Conservation (phyloP, 495 filamentous ascomycete species). For the Bryoglossum gracile region DNA sequence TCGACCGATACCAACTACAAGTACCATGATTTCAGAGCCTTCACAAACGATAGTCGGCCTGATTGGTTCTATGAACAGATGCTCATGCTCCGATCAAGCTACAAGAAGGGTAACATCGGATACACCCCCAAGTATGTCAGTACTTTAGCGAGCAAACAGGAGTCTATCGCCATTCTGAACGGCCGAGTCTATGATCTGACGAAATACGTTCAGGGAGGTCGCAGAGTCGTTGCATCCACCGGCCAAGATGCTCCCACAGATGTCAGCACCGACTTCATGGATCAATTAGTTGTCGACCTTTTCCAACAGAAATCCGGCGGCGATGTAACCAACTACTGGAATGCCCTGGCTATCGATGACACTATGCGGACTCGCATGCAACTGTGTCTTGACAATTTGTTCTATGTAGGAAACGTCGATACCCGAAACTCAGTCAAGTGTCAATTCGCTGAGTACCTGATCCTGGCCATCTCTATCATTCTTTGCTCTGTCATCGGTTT, state of each 20-base stretch:
- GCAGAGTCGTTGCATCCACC: slow-evolving; percentile 46
- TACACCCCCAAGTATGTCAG: slow-evolving; percentile 73
- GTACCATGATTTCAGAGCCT: slow-evolving; percentile 92
- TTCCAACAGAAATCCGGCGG: slow-evolving; percentile 68
- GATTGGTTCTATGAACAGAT: slow-evolving; percentile 92
- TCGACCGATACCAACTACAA: slow-evolving; percentile 60
- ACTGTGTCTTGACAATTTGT: slow-evolving; percentile 86
- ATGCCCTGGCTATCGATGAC: slow-evolving; percentile 50
- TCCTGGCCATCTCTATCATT: slow-evolving; percentile 82
- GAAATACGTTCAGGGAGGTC: slow-evolving; percentile 72
- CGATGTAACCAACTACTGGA: slow-evolving; percentile 82
- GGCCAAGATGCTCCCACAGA: slow-evolving; percentile 41
- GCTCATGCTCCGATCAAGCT: slow-evolving; percentile 63
- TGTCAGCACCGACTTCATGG: slow-evolving; percentile 77
- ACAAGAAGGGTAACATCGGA: slow-evolving; percentile 83
- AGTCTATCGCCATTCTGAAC: slow-evolving; percentile 72
- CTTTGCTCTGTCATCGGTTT: slow-evolving; percentile 77
- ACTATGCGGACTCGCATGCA: slow-evolving; percentile 59
- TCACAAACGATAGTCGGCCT: slow-evolving; percentile 69
- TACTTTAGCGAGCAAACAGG: slow-evolving; percentile 55
- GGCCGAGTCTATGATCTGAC: slow-evolving; percentile 86
- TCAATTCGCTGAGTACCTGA: slow-evolving; percentile 82
- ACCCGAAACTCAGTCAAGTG: slow-evolving; percentile 83
- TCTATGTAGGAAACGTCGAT: slow-evolving; percentile 89
- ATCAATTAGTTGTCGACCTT: slow-evolving; percentile 60